phyloP scores from a whole-genome alignment of 2,329 filamentous ascomycete species.

The Diaporthe helianthi region DNA sequence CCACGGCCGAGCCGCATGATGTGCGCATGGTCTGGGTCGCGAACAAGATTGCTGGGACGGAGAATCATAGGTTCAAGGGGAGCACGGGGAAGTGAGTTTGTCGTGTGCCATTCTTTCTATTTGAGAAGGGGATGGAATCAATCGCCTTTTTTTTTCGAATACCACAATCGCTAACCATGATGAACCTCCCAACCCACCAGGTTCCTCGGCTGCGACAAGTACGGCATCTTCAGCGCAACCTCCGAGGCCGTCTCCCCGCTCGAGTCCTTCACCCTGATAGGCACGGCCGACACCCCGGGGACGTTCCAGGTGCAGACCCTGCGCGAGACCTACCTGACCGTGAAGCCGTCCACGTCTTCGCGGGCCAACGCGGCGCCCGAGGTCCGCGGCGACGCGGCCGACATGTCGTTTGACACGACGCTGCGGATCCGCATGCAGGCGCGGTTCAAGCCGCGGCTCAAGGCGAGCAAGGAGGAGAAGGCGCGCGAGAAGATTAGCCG shows the following conservation, averaged over 20 bases:
- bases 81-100: constrained; percentile 78
- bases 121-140: too few species aligned
- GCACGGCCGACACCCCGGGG: constrained; percentile 68
- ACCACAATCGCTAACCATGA: constrained; percentile 16
- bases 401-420: constrained; percentile 72
- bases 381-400: constrained; percentile 77
- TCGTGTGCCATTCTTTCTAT: neutral
- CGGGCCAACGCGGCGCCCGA: constrained; percentile 63
- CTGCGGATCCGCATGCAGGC: constrained; percentile 92
- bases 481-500: constrained; percentile 84
- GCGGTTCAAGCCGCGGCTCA: constrained; percentile 85
- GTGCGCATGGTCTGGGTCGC: constrained; percentile 96
- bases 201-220: constrained; percentile 86
- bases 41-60: constrained; percentile 81
- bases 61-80: constrained; percentile 84
- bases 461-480: constrained; percentile 82
- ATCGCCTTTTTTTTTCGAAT: too few species aligned
- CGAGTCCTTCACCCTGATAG: constrained; percentile 79
- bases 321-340: constrained; percentile 72
- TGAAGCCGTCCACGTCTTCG: constrained; percentile 60
- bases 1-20: constrained; percentile 93
- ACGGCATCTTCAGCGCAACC: constrained; percentile 77
- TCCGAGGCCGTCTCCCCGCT: constrained; percentile 83
- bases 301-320: constrained; percentile 79
- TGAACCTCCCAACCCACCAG: constrained; percentile 49